These are phyloP conservation scores for Ustilago lituana DNA, from an alignment of 1,284 basidiomycete genomes.

Conservation along the genomic window DNA sequence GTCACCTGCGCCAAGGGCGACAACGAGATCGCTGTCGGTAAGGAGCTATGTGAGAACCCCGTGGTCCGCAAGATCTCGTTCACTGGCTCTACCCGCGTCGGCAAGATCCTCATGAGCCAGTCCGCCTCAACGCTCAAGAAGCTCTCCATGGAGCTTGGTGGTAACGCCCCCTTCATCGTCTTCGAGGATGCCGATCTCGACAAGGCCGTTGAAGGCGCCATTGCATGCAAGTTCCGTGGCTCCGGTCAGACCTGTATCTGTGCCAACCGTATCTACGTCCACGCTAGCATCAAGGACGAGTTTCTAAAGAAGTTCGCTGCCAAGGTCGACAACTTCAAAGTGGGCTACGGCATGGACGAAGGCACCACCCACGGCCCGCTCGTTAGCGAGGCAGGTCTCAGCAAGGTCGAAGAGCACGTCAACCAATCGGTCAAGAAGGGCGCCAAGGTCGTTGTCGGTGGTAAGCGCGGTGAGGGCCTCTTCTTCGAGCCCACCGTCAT, in stretches of 20 bases:
- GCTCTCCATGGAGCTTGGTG: slow-evolving; percentile 72
- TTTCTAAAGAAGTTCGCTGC: slow-evolving; percentile 84
- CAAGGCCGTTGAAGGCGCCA: slow-evolving; percentile 86
- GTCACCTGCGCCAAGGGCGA: slow-evolving; percentile 80
- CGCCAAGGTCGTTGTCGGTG: slow-evolving; percentile 87
- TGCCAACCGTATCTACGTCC: slow-evolving; percentile 71
- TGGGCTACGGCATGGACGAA: slow-evolving; percentile 87
- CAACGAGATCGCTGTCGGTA: slow-evolving; percentile 82
- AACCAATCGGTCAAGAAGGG: slow-evolving; percentile 83
- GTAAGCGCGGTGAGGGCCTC: slow-evolving; percentile 74
- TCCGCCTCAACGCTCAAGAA: slow-evolving; percentile 90
- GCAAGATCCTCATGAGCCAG: slow-evolving; percentile 86
- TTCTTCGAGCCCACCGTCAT: slow-evolving; percentile 91
- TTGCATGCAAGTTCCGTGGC: slow-evolving; percentile 89
- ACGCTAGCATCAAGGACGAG: slow-evolving; percentile 77
- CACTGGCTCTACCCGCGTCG: slow-evolving; percentile 89
- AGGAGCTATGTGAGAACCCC: slow-evolving; percentile 71
- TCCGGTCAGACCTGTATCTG: slow-evolving; percentile 90
- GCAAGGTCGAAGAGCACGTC: slow-evolving; percentile 88
- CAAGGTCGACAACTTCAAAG: slow-evolving; percentile 86
- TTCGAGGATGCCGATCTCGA: slow-evolving; percentile 96
- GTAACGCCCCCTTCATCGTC: slow-evolving; percentile 93
- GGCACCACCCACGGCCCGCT: slow-evolving; percentile 86
- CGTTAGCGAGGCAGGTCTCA: slow-evolving; percentile 84
- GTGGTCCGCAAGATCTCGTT: slow-evolving; percentile 88